Conservation (phyloP, 352 stramenopile genomes). For the Phytophthora melonis region DNA sequence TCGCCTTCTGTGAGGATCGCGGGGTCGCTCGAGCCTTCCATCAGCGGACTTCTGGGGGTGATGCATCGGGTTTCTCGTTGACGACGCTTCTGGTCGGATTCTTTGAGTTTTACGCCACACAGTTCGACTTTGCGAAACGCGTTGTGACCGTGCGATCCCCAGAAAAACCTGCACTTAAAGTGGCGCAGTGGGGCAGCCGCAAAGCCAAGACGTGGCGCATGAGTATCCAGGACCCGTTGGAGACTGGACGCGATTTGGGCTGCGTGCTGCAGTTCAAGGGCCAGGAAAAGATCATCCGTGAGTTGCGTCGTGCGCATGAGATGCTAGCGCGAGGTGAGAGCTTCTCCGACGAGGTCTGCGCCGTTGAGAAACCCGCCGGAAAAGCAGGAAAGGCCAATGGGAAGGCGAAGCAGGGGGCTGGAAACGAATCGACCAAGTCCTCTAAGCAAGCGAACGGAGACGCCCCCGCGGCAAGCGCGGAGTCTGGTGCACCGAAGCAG, state of each 20-base stretch:
- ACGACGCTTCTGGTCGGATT: slow-evolving; percentile 93
- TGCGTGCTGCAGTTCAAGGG: slow-evolving; percentile 76
- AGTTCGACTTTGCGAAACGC: slow-evolving; percentile 96
- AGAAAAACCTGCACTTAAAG: slow-evolving; percentile 48
- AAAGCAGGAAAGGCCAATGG: slow-evolving; percentile 18
- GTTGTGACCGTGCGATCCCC: slow-evolving; percentile 93
- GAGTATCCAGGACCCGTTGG: slow-evolving; percentile 89
- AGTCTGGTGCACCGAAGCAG: slow-evolving; percentile 21
- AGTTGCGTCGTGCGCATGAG: slow-evolving; percentile 67
- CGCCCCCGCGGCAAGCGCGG: not conserved
- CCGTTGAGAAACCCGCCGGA: slow-evolving; percentile 21
- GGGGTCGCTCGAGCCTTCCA: slow-evolving; percentile 57
- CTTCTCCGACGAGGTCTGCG: slow-evolving; percentile 57
- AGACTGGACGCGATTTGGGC: slow-evolving; percentile 80
- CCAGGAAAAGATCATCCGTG: slow-evolving; percentile 69
- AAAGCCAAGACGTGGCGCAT: slow-evolving; percentile 83
- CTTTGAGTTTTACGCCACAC: slow-evolving; percentile 97
- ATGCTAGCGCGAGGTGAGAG: slow-evolving; percentile 58
- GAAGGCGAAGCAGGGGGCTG: slow-evolving; percentile 10
- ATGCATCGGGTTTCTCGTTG: slow-evolving; percentile 41
- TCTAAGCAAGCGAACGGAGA: slow-evolving; percentile 18
- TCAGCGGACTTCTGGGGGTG: slow-evolving; percentile 9
- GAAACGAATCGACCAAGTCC: slow-evolving; percentile 15
- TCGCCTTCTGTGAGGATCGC: slow-evolving; percentile 73
- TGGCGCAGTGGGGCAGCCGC: slow-evolving; percentile 47